Evolutionary conservation across 129 eudicot species (phyloP).

Genomic region (Chrysanthemum lavandulifolium): DNA sequence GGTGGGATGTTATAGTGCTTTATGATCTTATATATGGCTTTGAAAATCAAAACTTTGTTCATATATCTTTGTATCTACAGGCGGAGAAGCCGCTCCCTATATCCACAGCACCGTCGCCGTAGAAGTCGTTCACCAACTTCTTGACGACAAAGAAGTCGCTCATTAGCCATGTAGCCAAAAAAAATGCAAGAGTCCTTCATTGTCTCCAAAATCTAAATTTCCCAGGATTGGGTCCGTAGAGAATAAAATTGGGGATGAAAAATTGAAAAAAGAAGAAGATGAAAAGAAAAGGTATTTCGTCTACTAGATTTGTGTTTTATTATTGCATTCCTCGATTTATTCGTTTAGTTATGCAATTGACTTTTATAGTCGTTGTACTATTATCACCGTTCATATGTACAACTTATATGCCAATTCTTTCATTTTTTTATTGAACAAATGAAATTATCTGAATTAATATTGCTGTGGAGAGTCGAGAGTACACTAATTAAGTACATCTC

Average conservation of each 20-base stretch:
- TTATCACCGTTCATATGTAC: background rate
- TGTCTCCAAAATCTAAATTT: no score
- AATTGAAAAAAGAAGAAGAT: slow-evolving; percentile 33
- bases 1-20: slow-evolving; percentile 33
- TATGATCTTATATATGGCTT: no score
- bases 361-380: background rate
- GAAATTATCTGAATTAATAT: no score
- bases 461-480: no score
- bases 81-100: slow-evolving; percentile 66
- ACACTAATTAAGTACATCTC: no score
- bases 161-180: no score
- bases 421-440: no score
- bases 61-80: slow-evolving; percentile 35
- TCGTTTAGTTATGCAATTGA: background rate
- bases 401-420: background rate
- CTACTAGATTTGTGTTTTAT: background rate
- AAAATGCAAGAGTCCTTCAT: no score
- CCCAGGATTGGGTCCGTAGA: slow-evolving; percentile 27
- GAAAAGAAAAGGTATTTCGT: slow-evolving; percentile 79
- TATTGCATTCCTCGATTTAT: background rate
- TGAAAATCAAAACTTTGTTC: slow-evolving; percentile 20
- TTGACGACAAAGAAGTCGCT: no score
- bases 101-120: no score
- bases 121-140: no score
- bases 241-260: slow-evolving; percentile 61